Evolutionary conservation across 2,329 filamentous ascomycete genomes (phyloP).

Genomic region (Eutypa lata): DNA sequence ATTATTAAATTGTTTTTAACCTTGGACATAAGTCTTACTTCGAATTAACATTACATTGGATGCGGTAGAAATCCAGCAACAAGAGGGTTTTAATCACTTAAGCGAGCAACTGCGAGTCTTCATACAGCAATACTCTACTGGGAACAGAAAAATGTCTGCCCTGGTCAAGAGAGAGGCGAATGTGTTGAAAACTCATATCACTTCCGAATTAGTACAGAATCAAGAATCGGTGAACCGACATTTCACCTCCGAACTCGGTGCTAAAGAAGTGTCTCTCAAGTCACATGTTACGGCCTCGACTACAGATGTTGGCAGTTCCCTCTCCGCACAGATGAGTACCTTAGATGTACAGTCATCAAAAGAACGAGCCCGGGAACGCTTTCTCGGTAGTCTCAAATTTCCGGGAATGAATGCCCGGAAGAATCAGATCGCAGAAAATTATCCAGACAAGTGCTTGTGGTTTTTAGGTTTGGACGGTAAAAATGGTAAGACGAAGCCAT

Average conservation of each 20-base stretch:
- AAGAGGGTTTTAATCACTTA: background rate
- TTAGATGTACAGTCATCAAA: background rate
- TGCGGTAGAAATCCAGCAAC: background rate
- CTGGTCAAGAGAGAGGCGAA: background rate
- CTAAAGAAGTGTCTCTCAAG: too few relatives aligned
- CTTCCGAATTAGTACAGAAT: too few relatives aligned
- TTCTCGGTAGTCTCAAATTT: background rate
- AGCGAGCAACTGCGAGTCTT: background rate
- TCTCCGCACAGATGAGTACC: background rate
- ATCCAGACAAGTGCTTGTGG: background rate
- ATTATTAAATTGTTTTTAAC: too few relatives aligned
- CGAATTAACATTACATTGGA: background rate
- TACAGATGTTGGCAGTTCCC: too few relatives aligned
- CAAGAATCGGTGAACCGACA: too few relatives aligned
- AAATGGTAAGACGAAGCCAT: too few relatives aligned
- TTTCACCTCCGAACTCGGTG: too few relatives aligned
- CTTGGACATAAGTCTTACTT: background rate
- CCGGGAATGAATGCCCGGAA: background rate
- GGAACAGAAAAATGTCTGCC: background rate
- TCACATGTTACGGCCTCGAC: too few relatives aligned
- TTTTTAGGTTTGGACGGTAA: background rate
- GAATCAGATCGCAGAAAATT: background rate
- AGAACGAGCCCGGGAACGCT: background rate
- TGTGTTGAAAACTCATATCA: too few relatives aligned
- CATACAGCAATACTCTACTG: background rate